phyloP scores from a whole-genome alignment of 2,329 filamentous ascomycete species.

The Karstenula rhodostoma region DNA sequence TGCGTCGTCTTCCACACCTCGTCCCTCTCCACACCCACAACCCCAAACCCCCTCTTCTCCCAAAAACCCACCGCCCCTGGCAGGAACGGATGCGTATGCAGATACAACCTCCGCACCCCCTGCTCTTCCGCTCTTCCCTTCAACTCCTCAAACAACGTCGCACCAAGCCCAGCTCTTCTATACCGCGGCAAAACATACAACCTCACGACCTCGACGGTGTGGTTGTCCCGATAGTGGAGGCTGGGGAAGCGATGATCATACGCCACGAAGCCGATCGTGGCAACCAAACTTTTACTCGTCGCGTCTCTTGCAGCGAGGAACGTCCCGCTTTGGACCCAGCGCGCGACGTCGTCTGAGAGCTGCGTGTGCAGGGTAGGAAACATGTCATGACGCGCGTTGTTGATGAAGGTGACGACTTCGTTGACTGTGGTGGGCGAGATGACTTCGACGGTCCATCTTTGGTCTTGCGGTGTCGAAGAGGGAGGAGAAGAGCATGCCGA shows the following conservation, averaged over 20 bases:
- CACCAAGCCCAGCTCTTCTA: conserved; percentile 1
- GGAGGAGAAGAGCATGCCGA: background rate
- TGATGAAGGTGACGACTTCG: background rate
- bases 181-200: background rate
- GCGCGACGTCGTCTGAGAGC: background rate
- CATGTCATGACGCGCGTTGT: conserved; percentile 2
- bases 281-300: background rate
- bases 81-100: conserved; percentile 6
- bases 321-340: background rate
- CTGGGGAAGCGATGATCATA: conserved; percentile 1
- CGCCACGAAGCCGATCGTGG: background rate
- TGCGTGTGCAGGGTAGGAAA: background rate
- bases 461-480: background rate
- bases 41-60: conserved; percentile 2
- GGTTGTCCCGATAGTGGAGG: background rate
- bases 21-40: background rate
- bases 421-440: background rate
- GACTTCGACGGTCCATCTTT: background rate
- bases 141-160: background rate
- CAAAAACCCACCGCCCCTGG: conserved; percentile 2
- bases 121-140: background rate
- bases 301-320: background rate
- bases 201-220: background rate
- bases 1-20: conserved; percentile 7
- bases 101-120: background rate